phyloP scores from a whole-genome alignment of 2,329 filamentous ascomycete species.

The Pseudonectria foliicola region DNA sequence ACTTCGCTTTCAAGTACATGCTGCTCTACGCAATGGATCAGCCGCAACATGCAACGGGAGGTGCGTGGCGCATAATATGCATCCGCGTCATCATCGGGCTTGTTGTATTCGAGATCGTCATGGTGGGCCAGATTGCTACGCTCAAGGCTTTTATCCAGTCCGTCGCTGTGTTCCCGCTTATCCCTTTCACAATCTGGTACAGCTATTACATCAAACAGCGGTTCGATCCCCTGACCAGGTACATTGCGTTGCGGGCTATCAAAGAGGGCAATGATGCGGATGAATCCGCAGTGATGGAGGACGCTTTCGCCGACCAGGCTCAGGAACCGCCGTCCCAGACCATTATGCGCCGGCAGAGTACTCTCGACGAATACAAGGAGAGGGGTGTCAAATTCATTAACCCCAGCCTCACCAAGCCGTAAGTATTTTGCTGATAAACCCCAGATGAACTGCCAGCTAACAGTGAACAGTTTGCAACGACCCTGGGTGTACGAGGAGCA shows the following conservation, averaged over 20 bases:
- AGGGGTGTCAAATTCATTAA: constrained; percentile 67
- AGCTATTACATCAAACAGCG: constrained; percentile 71
- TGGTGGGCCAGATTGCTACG: constrained; percentile 78
- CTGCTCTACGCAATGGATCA: constrained; percentile 98
- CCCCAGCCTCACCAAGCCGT: constrained; percentile 63
- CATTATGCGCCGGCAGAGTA: constrained; percentile 49
- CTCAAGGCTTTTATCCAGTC: constrained; percentile 67
- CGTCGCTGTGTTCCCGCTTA: constrained; percentile 65
- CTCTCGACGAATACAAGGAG: constrained; percentile 66
- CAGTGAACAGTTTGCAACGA: constrained; percentile 50
- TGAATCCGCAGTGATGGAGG: constrained; percentile 29
- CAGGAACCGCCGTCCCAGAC: constrained; percentile 32
- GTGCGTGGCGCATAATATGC: constrained; percentile 95
- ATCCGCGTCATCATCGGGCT: constrained; percentile 82
- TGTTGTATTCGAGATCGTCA: constrained; percentile 82
- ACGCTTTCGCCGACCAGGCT: constrained; percentile 31
- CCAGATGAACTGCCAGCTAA: constrained; percentile 3
- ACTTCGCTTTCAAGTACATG: constrained; percentile 95
- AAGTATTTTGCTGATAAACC: constrained; percentile 30
- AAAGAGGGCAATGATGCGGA: constrained; percentile 44
- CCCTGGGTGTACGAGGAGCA: constrained; percentile 61
- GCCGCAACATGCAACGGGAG: constrained; percentile 85
- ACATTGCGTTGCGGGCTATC: constrained; percentile 86
- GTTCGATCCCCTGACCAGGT: constrained; percentile 83
- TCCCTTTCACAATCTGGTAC: constrained; percentile 82